Evolutionary conservation across 495 filamentous ascomycete species (phyloP).

Genomic region (Massariosphaeria phaeospora): DNA sequence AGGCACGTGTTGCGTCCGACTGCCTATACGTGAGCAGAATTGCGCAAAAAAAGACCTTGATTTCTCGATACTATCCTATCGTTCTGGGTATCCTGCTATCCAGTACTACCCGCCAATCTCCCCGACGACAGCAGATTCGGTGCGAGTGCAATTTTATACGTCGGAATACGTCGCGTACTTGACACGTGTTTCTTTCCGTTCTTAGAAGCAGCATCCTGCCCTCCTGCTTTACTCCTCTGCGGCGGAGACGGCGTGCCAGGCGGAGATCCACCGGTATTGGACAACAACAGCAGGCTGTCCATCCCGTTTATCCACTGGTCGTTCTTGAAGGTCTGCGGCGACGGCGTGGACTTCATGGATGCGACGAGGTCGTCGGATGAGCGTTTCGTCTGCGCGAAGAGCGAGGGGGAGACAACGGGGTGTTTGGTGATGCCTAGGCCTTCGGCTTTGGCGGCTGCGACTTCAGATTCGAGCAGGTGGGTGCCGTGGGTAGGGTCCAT

Average conservation of each 20-base stretch:
- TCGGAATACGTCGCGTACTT: constrained; percentile 20
- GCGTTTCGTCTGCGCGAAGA: constrained; percentile 25
- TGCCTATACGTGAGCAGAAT: too few species aligned
- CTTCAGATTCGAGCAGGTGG: background rate
- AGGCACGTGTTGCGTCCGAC: too few species aligned
- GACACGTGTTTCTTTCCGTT: constrained; percentile 1
- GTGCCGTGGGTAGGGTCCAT: constrained; percentile 1
- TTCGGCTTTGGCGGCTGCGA: constrained; percentile 9
- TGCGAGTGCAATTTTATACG: constrained; percentile 28
- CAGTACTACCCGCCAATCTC: background rate
- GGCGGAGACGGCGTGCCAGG: constrained; percentile 19
- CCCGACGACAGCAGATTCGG: constrained; percentile 9
- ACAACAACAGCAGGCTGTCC: too few species aligned
- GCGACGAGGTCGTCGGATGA: constrained; percentile 27
- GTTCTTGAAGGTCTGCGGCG: background rate
- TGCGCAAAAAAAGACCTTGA: too few species aligned
- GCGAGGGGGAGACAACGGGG: constrained; percentile 4
- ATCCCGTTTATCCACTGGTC: background rate
- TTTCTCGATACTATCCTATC: too few species aligned
- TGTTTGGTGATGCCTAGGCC: constrained; percentile 17
- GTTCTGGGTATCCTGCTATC: too few species aligned
- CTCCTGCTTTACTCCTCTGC: background rate
- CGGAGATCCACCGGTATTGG: too few species aligned
- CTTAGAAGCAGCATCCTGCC: background rate
- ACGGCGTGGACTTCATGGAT: constrained; percentile 4